Conservation (phyloP, 306 rosid species). For the Sesbania bispinosa region DNA sequence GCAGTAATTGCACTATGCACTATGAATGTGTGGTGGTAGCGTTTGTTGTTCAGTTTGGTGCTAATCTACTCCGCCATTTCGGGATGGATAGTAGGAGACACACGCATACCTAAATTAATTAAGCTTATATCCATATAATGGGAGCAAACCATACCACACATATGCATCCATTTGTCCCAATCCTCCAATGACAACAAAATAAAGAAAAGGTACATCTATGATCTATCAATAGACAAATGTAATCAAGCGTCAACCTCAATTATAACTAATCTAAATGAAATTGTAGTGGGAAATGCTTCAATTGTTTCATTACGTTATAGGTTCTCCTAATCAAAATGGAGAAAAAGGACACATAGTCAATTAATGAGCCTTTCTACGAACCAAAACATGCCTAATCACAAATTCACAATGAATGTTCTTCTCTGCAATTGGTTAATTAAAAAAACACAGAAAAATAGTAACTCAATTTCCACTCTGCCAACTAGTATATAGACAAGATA, state of each 20-base stretch:
- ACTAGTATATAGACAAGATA: no score
- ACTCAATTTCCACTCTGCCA: no score
- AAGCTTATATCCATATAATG: no score
- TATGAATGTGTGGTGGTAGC: not conserved
- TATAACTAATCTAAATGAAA: not conserved
- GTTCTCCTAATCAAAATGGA: not conserved
- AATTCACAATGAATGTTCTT: not conserved
- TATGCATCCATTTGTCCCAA: slow-evolving; percentile 19
- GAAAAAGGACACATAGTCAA: not conserved
- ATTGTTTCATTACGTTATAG: not conserved
- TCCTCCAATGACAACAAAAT: not conserved
- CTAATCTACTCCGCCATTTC: not conserved
- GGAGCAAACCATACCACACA: slow-evolving; percentile 7
- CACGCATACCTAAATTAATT: slow-evolving; percentile 12
- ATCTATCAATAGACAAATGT: no score
- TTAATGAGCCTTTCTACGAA: not conserved
- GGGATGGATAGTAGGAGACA: not conserved
- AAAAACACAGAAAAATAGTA: no score
- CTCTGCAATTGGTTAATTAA: not conserved
- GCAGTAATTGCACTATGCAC: no score
- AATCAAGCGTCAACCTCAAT: slow-evolving; percentile 10
- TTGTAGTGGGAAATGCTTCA: not conserved
- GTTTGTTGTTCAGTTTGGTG: not conserved
- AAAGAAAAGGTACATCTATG: not conserved
- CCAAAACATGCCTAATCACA: not conserved